Base-by-base conservation (phyloP, 1,284 basidiomycete species). In the Cryptococcus sp. region DNA sequence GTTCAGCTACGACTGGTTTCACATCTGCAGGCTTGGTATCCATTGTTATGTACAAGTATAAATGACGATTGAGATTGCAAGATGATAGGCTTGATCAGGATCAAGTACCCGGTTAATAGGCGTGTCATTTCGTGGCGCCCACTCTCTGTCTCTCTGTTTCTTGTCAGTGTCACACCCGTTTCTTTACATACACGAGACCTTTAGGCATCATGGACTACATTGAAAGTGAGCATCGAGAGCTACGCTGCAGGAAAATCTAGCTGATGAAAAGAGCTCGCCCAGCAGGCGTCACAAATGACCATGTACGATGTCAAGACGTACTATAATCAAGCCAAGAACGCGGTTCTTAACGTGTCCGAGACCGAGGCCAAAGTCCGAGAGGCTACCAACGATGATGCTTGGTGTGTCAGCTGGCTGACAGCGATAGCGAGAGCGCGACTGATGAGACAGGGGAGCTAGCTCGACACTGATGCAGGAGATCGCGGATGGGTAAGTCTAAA, bases 391-490 rank as follows among this genome's bases (percentile, higher is more conserved):
- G 92, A 98, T 69, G 96, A 99, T 61, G 85, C 94, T 51, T 99
- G 94, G 94, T 94, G 69, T 61, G 82, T 74, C 7, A 4, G 5
- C 7, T 16, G 37, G 4, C 16, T 18, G 7, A 5, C 5, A 7
- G 37, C 16, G 7, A 14, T 4, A 40, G 16, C 37, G n/a, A n/a
- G 39, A 7, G 39, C 41, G 4, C 21, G 23, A 4, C 18, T 23
- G 34, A 52, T 44, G 22, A 13, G n/a, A 28, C 66, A 94, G 91
- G 93, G 94, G 96, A 23, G 94, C 96, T 57, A 93, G 89, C 69
- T 97, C 94, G 48, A 96, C 93, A 19, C 78, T 98, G 71, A 98
- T 98, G 94, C 89, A 93, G 73, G 93, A 98, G 69, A 98, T 98
- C 65, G 92, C 94, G 5, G 85, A 88, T 80, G 90, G 88, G 91